Evolutionary conservation across 169 alveolate genomes (phyloP).

Genomic region (Cryptosporidium parvum): DNA sequence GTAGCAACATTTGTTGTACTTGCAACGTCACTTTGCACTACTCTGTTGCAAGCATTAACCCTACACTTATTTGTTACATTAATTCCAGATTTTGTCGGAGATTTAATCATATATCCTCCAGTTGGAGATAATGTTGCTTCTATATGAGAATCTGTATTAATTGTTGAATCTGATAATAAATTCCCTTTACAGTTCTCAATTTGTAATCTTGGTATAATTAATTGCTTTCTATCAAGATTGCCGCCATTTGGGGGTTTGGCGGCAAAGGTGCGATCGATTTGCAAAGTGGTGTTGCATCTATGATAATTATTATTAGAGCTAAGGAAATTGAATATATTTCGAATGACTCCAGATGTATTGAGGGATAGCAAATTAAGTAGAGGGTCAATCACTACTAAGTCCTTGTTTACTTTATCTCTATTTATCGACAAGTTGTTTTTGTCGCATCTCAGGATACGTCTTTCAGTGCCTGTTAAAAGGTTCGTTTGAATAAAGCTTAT

Average conservation of each 20-base stretch:
- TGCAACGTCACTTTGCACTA: conserved; percentile 17
- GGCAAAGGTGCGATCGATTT: background rate
- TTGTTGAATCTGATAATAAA: background rate
- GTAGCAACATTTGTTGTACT: background rate
- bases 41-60: conserved; percentile 6
- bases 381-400: background rate
- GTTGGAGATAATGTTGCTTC: background rate
- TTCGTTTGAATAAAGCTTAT: background rate
- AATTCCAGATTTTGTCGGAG: background rate
- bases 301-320: background rate
- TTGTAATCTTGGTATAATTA: background rate
- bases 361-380: background rate
- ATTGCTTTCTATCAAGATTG: too few relatives aligned
- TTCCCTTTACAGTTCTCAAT: background rate
- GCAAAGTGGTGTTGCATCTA: too few relatives aligned
- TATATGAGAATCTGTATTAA: background rate
- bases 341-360: background rate
- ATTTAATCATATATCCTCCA: background rate
- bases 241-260: background rate
- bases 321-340: conserved; percentile 3
- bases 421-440: background rate
- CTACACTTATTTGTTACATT: background rate
- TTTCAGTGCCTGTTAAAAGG: conserved; percentile 30
- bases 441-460: background rate
- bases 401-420: background rate